phyloP scores from a whole-genome alignment of 805 yeast genomes.

The Lachancea waltii region DNA sequence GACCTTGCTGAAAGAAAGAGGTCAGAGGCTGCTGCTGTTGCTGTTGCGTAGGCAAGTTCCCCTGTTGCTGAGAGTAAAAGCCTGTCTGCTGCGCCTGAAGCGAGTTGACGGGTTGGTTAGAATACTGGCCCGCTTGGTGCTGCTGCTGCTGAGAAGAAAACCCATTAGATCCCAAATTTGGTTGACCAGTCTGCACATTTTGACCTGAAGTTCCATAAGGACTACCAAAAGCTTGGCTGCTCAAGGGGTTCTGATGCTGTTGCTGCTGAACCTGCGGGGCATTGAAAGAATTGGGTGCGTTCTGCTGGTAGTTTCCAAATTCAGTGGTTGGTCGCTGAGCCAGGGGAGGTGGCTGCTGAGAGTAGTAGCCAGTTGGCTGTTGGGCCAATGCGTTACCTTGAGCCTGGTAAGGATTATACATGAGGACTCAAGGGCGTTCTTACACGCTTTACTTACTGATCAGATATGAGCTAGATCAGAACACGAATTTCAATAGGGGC shows the following conservation, averaged over 20 bases:
- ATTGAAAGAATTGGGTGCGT: constrained; percentile 9
- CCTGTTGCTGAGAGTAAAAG: constrained; percentile 8
- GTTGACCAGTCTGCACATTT: not conserved
- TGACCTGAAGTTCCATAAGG: too few species aligned
- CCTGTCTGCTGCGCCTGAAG: constrained; percentile 15
- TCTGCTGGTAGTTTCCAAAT: constrained; percentile 15
- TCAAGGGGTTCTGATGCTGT: constrained; percentile 3
- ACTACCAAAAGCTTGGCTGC: not conserved
- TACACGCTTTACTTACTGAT: too few species aligned
- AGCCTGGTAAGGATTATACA: constrained; percentile 12
- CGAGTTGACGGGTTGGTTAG: constrained; percentile 1
- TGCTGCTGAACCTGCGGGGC: constrained; percentile 5
- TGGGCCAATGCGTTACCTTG: constrained; percentile 7
- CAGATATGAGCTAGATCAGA: not conserved
- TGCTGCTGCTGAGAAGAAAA: constrained; percentile 4
- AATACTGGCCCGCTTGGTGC: constrained; percentile 7
- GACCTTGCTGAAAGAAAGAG: constrained; percentile 5
- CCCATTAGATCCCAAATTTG: too few species aligned
- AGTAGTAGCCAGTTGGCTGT: constrained; percentile 9
- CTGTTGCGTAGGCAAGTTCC: constrained; percentile 11
- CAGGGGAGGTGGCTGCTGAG: constrained; percentile 10
- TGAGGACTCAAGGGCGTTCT: not conserved
- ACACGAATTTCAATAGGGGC: constrained; percentile 3
- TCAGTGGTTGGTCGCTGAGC: constrained; percentile 13
- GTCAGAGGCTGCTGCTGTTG: constrained; percentile 12